Conservation (phyloP, 2,329 filamentous ascomycete species). For the Aureobasidium vineae region DNA sequence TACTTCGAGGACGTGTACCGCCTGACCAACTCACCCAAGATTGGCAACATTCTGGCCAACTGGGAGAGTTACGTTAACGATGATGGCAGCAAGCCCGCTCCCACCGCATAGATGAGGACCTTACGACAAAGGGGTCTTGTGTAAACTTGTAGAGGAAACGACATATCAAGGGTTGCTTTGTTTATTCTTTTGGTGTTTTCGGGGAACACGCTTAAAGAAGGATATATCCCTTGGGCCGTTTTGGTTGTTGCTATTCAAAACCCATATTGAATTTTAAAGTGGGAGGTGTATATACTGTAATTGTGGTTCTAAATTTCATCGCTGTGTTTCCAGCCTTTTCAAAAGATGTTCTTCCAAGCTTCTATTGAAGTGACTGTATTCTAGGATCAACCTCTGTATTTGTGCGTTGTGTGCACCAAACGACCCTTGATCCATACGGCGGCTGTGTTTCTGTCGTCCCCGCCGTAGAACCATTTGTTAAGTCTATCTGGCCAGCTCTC, state of each 20-base stretch:
- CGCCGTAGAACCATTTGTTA: conserved; percentile 92
- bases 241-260: conserved; percentile 22
- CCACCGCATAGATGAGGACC: conserved; percentile 12
- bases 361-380: neutral
- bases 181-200: conserved; percentile 5
- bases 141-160: conserved; percentile 21
- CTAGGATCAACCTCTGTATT: neutral
- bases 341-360: neutral
- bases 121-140: neutral
- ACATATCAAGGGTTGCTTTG: conserved; percentile 21
- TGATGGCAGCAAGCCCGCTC: conserved; percentile 23
- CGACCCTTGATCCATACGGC: conserved; percentile 86
- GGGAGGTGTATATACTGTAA: conserved; percentile 23
- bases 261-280: conserved; percentile 18
- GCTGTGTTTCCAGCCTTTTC: neutral
- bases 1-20: conserved; percentile 99
- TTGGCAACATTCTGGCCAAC: conserved; percentile 79
- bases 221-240: conserved; percentile 12
- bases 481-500: conserved; percentile 84
- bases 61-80: conserved; percentile 54
- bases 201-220: conserved; percentile 21
- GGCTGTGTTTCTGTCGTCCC: conserved; percentile 86
- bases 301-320: conserved; percentile 23
- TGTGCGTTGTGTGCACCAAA: conserved; percentile 64
- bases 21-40: conserved; percentile 77